Base-by-base conservation (phyloP, 805 yeast species). In the Monosporozyma yasuniensis region DNA sequence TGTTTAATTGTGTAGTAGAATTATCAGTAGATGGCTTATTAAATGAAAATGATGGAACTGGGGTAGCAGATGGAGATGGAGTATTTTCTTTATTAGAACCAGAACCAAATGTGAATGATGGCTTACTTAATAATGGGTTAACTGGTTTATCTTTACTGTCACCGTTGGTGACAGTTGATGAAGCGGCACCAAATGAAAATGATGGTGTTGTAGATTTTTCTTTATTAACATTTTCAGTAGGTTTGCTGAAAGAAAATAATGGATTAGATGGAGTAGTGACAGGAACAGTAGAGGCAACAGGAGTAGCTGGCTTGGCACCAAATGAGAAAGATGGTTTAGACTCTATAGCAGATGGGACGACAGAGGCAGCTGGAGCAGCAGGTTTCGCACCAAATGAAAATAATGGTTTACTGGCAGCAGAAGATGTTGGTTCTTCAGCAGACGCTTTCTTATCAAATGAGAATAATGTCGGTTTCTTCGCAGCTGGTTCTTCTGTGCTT, bases 161-260 rank as follows among this genome's bases (percentile, higher is more conserved):
- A 25, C n/a, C 21, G 38, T 34, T 4, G 42, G 39, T 23, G 47
- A 43, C 23, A 42, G 14, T 28, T 42, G 42, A 28, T 37, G 50
- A 32, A 32, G 50, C 35, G 11, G 32, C 39, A 25, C 43, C 46
- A 47, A 53, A 49, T 21, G 56, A 47, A 28, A 49, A 47, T 7
- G 34, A 16, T n/a, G 38, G 39, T 10, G 27, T 27, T 4, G 39
- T 42, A 11, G 47, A 2, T 9, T 28, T 25, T 23, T 47, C 39
- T 11, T n/a, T 30, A 8, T 14, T 18, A 18, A 32, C 7, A n/a
- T n/a, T n/a, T 32, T 44, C 38, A 18, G 38, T 18, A 8, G 27
- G 21, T 12, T 42, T 44, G 12, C 18, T 25, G 22, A 57, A 57
- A 3, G 52, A 44, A 21, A 57, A 54, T 21, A 54, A 27, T 18